Percentiles rank a stretch among this genome's conserved stretches.
phyloP scores from a whole-genome alignment of 495 filamentous ascomycete species.

The Podospora appendiculata region DNA sequence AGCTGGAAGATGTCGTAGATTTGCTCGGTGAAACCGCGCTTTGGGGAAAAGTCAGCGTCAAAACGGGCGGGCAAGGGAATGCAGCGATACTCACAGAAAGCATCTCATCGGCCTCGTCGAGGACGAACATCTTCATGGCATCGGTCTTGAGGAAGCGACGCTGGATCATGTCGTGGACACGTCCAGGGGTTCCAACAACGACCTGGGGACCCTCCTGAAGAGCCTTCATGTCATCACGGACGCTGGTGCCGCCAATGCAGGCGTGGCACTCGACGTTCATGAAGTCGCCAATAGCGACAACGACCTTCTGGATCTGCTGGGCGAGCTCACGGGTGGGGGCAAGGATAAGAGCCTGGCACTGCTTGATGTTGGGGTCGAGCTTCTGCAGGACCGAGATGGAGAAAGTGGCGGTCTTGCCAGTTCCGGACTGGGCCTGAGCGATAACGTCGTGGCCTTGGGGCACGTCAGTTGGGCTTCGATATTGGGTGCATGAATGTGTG shows the following conservation, averaged over 20 bases:
- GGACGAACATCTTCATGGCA: slow-evolving; percentile 97
- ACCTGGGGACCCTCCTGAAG: slow-evolving; percentile 96
- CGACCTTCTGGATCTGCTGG: slow-evolving; percentile 94
- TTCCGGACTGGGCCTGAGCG: slow-evolving; percentile 97
- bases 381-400: slow-evolving; percentile 96
- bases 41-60: slow-evolving; percentile 5
- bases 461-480: slow-evolving; percentile 15
- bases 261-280: slow-evolving; percentile 99
- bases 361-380: slow-evolving; percentile 74
- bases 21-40: slow-evolving; percentile 96
- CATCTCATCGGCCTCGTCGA: slow-evolving; percentile 93
- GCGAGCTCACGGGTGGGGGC: slow-evolving; percentile 96
- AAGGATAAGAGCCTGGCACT: slow-evolving; percentile 93
- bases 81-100: slow-evolving; percentile 59
- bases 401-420: slow-evolving; percentile 98
- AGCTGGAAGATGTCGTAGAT: slow-evolving; percentile 99
- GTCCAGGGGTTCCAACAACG: slow-evolving; percentile 90
- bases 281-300: slow-evolving; percentile 96
- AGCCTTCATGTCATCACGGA: slow-evolving; percentile 94
- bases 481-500: slow-evolving; percentile 2
- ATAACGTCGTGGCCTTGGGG: slow-evolving; percentile 87
- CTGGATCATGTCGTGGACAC: slow-evolving; percentile 98
- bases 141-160: slow-evolving; percentile 88
- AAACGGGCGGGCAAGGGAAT: too few species aligned
- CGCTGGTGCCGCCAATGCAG: slow-evolving; percentile 96